These are phyloP conservation scores for Sphagnum tenellum DNA, from an alignment of 225 moss, liverwort and hornwort species.

Conservation along the genomic window DNA sequence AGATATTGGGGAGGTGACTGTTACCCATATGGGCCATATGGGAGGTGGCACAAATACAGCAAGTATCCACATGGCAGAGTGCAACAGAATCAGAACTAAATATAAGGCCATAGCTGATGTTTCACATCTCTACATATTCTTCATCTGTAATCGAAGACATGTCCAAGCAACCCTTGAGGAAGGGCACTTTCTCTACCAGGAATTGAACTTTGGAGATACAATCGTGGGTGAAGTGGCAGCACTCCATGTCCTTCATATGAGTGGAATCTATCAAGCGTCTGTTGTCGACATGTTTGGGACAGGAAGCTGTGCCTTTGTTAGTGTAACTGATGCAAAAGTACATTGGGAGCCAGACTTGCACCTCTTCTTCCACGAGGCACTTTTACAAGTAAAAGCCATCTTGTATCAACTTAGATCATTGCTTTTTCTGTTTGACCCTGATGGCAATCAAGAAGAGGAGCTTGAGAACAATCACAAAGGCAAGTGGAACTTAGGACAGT, in stretches of 20 bases:
- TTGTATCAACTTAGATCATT: slow-evolving; percentile 57
- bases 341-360: slow-evolving; percentile 95
- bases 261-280: slow-evolving; percentile 63
- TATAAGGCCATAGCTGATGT: slow-evolving; percentile 67
- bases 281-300: slow-evolving; percentile 22
- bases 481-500: slow-evolving; percentile 24
- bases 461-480: slow-evolving; percentile 27
- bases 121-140: slow-evolving; percentile 51
- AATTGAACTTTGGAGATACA: slow-evolving; percentile 38
- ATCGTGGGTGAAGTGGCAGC: slow-evolving; percentile 44
- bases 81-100: slow-evolving; percentile 42
- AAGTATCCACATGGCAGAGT: slow-evolving; percentile 49
- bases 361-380: slow-evolving; percentile 70
- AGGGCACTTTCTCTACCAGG: slow-evolving; percentile 60
- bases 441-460: slow-evolving; percentile 15
- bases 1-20: slow-evolving; percentile 51
- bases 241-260: slow-evolving; percentile 45
- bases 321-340: slow-evolving; percentile 52
- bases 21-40: slow-evolving; percentile 58
- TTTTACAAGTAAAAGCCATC: slow-evolving; percentile 57
- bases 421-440: slow-evolving; percentile 19
- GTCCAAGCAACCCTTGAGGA: slow-evolving; percentile 58
- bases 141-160: slow-evolving; percentile 49
- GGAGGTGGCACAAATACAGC: slow-evolving; percentile 45
- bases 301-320: slow-evolving; percentile 55